phyloP scores from a whole-genome alignment of 2,329 filamentous ascomycete genomes.

The Metarhizium humberi region DNA sequence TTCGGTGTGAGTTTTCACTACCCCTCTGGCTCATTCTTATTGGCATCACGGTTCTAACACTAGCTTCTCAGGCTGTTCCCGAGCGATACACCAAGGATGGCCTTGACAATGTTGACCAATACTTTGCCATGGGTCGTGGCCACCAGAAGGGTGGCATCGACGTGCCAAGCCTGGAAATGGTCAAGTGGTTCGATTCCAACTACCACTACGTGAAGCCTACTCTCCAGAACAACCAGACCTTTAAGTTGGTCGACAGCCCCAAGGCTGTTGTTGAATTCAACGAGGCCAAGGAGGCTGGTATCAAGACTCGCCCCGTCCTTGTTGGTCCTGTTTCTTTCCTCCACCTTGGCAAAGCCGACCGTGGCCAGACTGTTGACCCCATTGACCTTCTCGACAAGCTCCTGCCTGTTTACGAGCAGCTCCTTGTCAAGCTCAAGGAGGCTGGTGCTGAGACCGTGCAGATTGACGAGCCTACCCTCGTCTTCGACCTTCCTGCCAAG shows the following conservation, averaged over 20 bases:
- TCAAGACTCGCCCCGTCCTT: conserved; percentile 85
- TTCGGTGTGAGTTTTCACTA: conserved; percentile 62
- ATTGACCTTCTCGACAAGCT: conserved; percentile 92
- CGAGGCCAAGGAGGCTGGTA: conserved; percentile 96
- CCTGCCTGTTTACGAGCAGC: conserved; percentile 86
- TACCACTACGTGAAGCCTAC: conserved; percentile 99
- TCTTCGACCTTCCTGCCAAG: conserved; percentile 85
- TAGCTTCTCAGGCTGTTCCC: conserved; percentile 61
- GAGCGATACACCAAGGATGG: conserved; percentile 89
- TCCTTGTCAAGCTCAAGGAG: conserved; percentile 86
- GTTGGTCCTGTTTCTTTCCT: conserved; percentile 97
- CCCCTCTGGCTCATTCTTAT: neutral
- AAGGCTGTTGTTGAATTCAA: conserved; percentile 93
- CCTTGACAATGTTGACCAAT: conserved; percentile 84
- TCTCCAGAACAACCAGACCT: conserved; percentile 91
- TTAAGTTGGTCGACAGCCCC: conserved; percentile 77
- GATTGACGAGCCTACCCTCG: conserved; percentile 95
- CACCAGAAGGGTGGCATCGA: conserved; percentile 93
- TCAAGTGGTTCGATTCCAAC: conserved; percentile 99
- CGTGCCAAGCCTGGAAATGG: conserved; percentile 94
- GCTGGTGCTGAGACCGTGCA: conserved; percentile 95
- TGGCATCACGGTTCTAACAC: conserved; percentile 5
- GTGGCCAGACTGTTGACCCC: conserved; percentile 84
- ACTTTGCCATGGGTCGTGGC: conserved; percentile 99
- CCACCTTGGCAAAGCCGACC: conserved; percentile 94